These are phyloP conservation scores for Cryptosporidium tyzzeri DNA, from an alignment of 169 alveolate species.

Conservation along the genomic window DNA sequence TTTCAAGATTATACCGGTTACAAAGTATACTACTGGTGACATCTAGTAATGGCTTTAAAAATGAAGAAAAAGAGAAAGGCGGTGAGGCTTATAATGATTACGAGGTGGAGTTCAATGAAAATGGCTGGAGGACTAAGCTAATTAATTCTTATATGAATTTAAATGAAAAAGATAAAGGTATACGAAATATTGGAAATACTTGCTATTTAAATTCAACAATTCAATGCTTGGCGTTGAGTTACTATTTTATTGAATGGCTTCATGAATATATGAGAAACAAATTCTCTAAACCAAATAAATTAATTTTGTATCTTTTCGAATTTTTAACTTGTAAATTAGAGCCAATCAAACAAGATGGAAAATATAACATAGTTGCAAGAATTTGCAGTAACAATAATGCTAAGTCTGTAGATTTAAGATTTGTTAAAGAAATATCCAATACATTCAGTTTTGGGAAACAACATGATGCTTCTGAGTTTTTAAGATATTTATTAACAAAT, in stretches of 20 bases:
- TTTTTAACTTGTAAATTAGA: neutral
- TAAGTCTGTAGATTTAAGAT: neutral
- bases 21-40: conserved; percentile 7
- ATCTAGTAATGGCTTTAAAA: neutral
- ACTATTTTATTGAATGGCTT: conserved; percentile 41
- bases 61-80: neutral
- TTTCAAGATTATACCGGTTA: conserved; percentile 37
- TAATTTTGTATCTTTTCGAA: neutral
- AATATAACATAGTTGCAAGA: neutral
- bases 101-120: neutral
- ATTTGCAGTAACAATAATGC: neutral
- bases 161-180: conserved; percentile 27
- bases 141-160: neutral
- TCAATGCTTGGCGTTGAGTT: conserved; percentile 69
- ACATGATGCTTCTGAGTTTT: conserved; percentile 66
- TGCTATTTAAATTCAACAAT: conserved; percentile 73
- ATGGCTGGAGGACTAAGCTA: neutral
- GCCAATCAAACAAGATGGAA: neutral
- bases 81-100: neutral
- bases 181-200: conserved; percentile 69
- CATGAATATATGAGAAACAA: neutral
- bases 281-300: conserved; percentile 10
- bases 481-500: conserved; percentile 48
- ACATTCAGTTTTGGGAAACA: conserved; percentile 32
- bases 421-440: conserved; percentile 24